Conservation (phyloP, 768 basidiomycete species). For the Lepiota venenata region DNA sequence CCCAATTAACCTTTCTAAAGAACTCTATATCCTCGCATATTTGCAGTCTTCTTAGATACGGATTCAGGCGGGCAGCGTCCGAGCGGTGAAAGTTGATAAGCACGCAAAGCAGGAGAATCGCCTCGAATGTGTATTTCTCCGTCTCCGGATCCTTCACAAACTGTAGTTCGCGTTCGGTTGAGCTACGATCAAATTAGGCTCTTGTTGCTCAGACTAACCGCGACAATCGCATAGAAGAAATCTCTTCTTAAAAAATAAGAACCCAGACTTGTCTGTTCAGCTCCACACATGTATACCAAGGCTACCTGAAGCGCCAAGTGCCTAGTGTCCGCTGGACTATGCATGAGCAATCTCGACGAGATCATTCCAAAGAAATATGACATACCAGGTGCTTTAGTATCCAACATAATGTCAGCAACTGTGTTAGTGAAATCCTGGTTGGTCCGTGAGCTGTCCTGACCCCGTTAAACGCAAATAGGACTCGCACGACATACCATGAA, state of each 20-base stretch:
- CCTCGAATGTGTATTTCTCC: slow-evolving; percentile 56
- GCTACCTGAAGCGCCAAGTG: slow-evolving; percentile 57
- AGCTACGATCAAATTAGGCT: background rate
- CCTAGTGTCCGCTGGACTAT: slow-evolving; percentile 37
- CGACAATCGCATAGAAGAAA: slow-evolving; percentile 51
- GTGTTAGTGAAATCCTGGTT: slow-evolving; percentile 46
- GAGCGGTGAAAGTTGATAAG: slow-evolving; percentile 73
- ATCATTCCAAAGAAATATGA: background rate
- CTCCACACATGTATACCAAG: slow-evolving; percentile 53
- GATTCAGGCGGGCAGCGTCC: slow-evolving; percentile 66
- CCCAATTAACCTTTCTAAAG: slow-evolving; percentile 58
- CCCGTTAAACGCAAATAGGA: background rate
- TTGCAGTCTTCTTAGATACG: slow-evolving; percentile 53
- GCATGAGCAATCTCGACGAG: background rate
- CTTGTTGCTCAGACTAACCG: slow-evolving; percentile 29
- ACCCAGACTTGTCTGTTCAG: slow-evolving; percentile 64
- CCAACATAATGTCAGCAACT: slow-evolving; percentile 43
- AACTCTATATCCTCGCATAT: slow-evolving; percentile 45
- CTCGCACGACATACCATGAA: slow-evolving; percentile 41
- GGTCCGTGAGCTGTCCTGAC: background rate
- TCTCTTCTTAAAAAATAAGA: slow-evolving; percentile 67
- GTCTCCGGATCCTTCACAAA: slow-evolving; percentile 54
- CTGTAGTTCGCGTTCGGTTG: slow-evolving; percentile 25
- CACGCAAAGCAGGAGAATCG: slow-evolving; percentile 54
- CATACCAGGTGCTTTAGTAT: slow-evolving; percentile 44